A percentile compares a stretch with the other conserved stretches of the same genome.
Conservation (phyloP, 2,329 filamentous ascomycete species). For the Lachnellula arida region DNA sequence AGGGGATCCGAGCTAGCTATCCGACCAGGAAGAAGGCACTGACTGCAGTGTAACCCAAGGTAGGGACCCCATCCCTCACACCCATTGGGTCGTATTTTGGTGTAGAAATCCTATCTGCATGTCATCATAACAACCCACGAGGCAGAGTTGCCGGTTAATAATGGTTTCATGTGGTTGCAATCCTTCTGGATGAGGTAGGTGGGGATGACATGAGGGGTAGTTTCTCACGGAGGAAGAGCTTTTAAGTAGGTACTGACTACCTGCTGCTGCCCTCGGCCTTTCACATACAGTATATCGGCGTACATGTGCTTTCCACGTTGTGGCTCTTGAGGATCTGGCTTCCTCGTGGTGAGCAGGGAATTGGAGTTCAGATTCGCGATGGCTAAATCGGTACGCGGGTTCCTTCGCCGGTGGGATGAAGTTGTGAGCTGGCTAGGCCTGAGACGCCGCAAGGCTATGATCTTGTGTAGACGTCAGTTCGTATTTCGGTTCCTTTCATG, state of each 20-base stretch:
- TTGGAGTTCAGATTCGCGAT: too few relatives aligned
- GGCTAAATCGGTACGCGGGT: too few relatives aligned
- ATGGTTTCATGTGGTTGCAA: background rate
- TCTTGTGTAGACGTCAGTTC: background rate
- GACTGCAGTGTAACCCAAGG: background rate
- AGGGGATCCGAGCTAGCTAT: background rate
- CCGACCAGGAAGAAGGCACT: background rate
- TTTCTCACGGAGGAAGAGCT: background rate
- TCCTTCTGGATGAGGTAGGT: background rate
- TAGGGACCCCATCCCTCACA: background rate
- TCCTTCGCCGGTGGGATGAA: too few relatives aligned
- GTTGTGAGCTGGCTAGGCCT: too few relatives aligned
- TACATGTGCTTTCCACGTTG: too few relatives aligned
- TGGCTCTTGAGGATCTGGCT: background rate
- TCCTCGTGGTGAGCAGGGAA: background rate
- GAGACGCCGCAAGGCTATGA: too few relatives aligned
- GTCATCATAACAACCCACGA: background rate
- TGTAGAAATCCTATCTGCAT: background rate
- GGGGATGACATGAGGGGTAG: background rate
- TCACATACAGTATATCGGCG: background rate
- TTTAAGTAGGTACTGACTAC: background rate
- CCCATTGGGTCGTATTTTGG: too few relatives aligned
- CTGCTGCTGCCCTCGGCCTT: background rate
- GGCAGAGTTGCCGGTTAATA: background rate
- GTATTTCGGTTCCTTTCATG: background rate